Base-by-base conservation (phyloP, 2,329 filamentous ascomycete species). In the Fusarium sp. region DNA sequence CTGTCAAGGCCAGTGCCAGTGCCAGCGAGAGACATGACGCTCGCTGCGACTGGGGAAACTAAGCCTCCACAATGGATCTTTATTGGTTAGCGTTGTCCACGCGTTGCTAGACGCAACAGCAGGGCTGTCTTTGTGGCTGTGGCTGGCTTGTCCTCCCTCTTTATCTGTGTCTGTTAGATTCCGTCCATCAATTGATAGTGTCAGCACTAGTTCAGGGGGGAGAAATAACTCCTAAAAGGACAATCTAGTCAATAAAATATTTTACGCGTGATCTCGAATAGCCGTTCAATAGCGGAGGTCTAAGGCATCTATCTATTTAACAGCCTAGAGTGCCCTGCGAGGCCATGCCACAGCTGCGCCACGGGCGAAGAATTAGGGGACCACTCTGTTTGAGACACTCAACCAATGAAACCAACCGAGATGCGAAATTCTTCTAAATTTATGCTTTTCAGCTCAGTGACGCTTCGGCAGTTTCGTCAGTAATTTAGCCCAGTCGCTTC, bases 41-140 rank as follows among this genome's bases (percentile, higher is more conserved):
- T 50, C 45, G 60, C 60, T 59, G 30, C 51, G 44, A 34, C 60
- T 45, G 43, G 51, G 59, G 15, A 6, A 32, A 18, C 52, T 43
- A 55, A 63, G 54, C 61, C 62, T 68, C 65, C 52, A 66, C 51
- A 32, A 46, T 56, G 44, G 38, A 29, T 29, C 54, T 57, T 42
- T 25, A 34, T 34, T 40, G 50, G 52, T 40, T 57, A 20, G 54
- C 51, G 60, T 30, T 61, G 68, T 65, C 55, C 60, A 66, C 70
- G 71, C 67, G 70, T 73, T 73, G 70, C 70, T 68, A 65, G 69
- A 63, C 45, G 59, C 65, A 71, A 63, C 65, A 66, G 34, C 59
- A 64, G 52, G 62, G 62, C 60, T 51, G 43, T 56, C 54, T 60
- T 12, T 40, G 30, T 72, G 64, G 69, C 68, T 45, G 62, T 64